A percentile compares a stretch with the other conserved stretches of the same genome.
Conservation (phyloP, 2,329 filamentous ascomycete genomes). For the Rhinocladiella similis region DNA sequence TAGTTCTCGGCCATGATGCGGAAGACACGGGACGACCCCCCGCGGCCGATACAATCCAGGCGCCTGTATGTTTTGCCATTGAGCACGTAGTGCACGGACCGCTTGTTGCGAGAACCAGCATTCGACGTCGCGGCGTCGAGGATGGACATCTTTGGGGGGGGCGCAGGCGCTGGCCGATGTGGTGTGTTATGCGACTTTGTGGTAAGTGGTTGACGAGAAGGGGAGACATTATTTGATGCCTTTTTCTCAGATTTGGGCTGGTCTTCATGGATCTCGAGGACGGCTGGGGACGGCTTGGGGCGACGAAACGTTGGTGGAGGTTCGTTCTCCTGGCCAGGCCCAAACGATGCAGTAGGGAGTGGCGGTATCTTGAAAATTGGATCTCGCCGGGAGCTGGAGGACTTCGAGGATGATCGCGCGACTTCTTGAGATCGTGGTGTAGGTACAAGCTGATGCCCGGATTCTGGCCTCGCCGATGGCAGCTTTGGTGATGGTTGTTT, state of each 20-base stretch:
- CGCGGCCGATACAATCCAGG: slow-evolving; percentile 85
- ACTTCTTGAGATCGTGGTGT: slow-evolving; percentile 44
- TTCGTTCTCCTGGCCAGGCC: slow-evolving; percentile 83
- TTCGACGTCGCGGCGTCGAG: slow-evolving; percentile 86
- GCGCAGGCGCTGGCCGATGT: slow-evolving; percentile 69
- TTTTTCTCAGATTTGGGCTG: slow-evolving; percentile 31
- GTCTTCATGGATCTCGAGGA: slow-evolving; percentile 59
- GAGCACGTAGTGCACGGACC: slow-evolving; percentile 80
- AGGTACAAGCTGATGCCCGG: slow-evolving; percentile 35
- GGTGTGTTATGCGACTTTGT: slow-evolving; percentile 69
- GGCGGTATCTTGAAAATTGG: slow-evolving; percentile 61
- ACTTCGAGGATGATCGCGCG: slow-evolving; percentile 37
- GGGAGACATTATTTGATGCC: slow-evolving; percentile 45
- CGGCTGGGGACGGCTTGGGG: slow-evolving; percentile 57
- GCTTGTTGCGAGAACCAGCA: slow-evolving; percentile 73
- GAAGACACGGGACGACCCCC: slow-evolving; percentile 92
- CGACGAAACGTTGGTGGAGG: slow-evolving; percentile 68
- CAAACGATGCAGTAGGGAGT: slow-evolving; percentile 59
- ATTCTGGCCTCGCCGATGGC: slow-evolving; percentile 19
- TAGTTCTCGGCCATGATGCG: slow-evolving; percentile 96
- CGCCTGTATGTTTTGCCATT: slow-evolving; percentile 91
- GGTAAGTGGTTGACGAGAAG: slow-evolving; percentile 48
- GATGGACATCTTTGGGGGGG: slow-evolving; percentile 94
- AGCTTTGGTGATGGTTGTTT: slow-evolving; percentile 26
- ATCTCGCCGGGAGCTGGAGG: slow-evolving; percentile 44